These are phyloP conservation scores for Globisporangium abappressorium DNA, from an alignment of 352 stramenopile genomes.

Conservation along the genomic window DNA sequence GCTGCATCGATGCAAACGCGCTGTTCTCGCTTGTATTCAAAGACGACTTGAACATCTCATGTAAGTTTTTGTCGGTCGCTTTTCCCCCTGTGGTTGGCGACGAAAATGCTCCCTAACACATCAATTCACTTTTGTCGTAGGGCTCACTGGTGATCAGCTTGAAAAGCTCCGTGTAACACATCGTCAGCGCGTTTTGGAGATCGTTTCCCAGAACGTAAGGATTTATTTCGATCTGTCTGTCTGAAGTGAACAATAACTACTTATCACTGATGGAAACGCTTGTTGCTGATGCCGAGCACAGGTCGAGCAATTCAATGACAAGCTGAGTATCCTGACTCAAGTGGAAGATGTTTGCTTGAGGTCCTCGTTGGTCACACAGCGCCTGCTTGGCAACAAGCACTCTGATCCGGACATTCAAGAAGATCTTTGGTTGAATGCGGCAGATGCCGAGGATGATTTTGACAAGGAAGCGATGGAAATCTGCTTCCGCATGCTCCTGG, in stretches of 20 bases:
- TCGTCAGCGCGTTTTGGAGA: slow-evolving; percentile 53
- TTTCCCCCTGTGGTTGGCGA: neutral
- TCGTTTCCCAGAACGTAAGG: slow-evolving; percentile 46
- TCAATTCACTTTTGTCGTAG: slow-evolving; percentile 21
- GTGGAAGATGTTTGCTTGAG: slow-evolving; percentile 47
- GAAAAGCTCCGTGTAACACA: slow-evolving; percentile 51
- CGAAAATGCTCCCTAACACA: neutral
- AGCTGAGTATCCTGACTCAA: slow-evolving; percentile 52
- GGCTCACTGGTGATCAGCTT: slow-evolving; percentile 64
- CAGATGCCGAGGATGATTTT: slow-evolving; percentile 1
- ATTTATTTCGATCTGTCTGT: neutral
- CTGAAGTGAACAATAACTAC: too few species aligned
- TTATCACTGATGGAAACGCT: neutral
- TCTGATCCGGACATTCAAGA: neutral
- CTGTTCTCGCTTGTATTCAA: slow-evolving; percentile 77
- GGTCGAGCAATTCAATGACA: slow-evolving; percentile 51
- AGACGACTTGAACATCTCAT: slow-evolving; percentile 76
- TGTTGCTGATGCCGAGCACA: slow-evolving; percentile 7
- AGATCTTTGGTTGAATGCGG: neutral
- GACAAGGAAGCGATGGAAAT: slow-evolving; percentile 2
- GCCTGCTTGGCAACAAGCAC: slow-evolving; percentile 20
- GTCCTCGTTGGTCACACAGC: slow-evolving; percentile 33
- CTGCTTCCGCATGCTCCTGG: slow-evolving; percentile 19
- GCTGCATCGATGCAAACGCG: slow-evolving; percentile 65
- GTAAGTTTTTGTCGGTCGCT: slow-evolving; percentile 25